These are phyloP conservation scores for Daldinia grandis DNA, from an alignment of 495 filamentous ascomycete genomes.

Conservation along the genomic window DNA sequence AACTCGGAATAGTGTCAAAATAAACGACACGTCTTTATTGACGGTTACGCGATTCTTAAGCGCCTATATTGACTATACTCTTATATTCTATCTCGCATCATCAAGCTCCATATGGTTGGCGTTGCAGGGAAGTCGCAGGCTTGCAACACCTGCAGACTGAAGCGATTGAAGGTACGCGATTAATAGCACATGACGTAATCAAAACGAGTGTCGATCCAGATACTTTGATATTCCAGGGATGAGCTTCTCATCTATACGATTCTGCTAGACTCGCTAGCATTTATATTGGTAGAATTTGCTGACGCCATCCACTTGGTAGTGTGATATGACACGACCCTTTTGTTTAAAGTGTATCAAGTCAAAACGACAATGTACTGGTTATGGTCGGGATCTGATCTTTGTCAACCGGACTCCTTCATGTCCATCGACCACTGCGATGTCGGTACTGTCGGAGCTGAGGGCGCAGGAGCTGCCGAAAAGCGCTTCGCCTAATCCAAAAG, in stretches of 20 bases:
- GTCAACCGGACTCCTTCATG: slow-evolving; percentile 33
- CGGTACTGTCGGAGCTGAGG: slow-evolving; percentile 21
- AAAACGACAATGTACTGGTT: slow-evolving; percentile 50
- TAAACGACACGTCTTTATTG: background rate
- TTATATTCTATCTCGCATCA: background rate
- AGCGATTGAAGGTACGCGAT: slow-evolving; percentile 52
- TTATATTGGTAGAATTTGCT: background rate
- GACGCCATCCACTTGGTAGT: slow-evolving; percentile 36
- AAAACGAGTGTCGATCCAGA: background rate
- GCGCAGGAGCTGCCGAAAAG: slow-evolving; percentile 8
- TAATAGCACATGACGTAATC: background rate
- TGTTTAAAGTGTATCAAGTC: slow-evolving; percentile 51
- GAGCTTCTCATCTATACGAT: background rate
- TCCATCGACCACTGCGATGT: slow-evolving; percentile 19
- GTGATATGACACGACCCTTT: slow-evolving; percentile 48
- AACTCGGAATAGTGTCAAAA: background rate
- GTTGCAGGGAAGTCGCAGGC: slow-evolving; percentile 57
- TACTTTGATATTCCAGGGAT: background rate
- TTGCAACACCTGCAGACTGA: slow-evolving; percentile 56
- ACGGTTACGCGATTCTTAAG: background rate
- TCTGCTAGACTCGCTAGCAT: background rate
- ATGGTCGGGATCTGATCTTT: slow-evolving; percentile 49
- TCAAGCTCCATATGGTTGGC: slow-evolving; percentile 51
- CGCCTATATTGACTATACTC: background rate
- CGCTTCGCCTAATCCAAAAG: background rate